A percentile compares a stretch with the other conserved stretches of the same genome.
These are phyloP conservation scores for Ceratobasidium sp. DNA, from an alignment of 1,284 basidiomycete genomes.

Conservation along the genomic window DNA sequence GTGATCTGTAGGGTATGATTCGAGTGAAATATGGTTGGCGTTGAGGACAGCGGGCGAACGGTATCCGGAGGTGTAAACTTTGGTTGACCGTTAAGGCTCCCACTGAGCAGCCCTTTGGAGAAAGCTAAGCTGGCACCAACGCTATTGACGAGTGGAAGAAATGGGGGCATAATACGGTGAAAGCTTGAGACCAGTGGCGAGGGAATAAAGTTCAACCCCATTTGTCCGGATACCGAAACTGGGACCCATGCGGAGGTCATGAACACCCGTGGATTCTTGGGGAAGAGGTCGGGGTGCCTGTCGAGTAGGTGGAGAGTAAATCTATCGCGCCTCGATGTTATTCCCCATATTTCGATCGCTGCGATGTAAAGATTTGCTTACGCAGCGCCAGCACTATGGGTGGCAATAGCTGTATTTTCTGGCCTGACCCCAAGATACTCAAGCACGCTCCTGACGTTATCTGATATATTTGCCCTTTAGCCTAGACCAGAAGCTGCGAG, in stretches of 20 bases:
- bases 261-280: conserved; percentile 39
- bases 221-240: conserved; percentile 36
- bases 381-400: conserved; percentile 38
- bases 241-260: conserved; percentile 45
- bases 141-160: conserved; percentile 24
- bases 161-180: conserved; percentile 18
- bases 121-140: conserved; percentile 31
- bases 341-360: background rate
- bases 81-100: background rate
- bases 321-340: conserved; percentile 14
- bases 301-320: conserved; percentile 37
- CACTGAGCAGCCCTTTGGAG: conserved; percentile 28
- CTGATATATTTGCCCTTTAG: background rate
- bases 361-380: conserved; percentile 18
- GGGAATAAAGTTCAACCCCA: conserved; percentile 28
- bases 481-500: background rate
- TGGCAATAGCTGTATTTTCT: conserved; percentile 23
- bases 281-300: conserved; percentile 39
- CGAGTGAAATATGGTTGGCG: conserved; percentile 12
- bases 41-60: conserved; percentile 11
- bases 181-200: conserved; percentile 33
- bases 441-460: conserved; percentile 41
- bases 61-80: conserved; percentile 19
- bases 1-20: conserved; percentile 26
- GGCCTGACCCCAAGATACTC: conserved; percentile 36